A percentile compares a stretch with the other conserved stretches of the same genome.
phyloP scores from a whole-genome alignment of 306 rosid genomes.

The Calophaca sinica region DNA sequence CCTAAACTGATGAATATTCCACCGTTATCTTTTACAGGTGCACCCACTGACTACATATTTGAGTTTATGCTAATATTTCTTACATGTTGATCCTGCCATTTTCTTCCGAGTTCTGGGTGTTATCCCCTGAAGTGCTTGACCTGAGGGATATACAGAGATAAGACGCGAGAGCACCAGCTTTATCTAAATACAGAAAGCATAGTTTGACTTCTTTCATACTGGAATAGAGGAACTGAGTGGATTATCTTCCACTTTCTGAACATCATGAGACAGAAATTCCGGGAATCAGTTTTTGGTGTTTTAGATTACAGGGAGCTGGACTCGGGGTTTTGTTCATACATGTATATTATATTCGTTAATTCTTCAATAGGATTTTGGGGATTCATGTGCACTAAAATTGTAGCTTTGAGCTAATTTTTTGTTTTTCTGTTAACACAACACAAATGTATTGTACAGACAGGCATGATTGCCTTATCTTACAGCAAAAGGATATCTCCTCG shows the following conservation, averaged over 20 bases:
- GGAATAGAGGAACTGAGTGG: slow-evolving; percentile 38
- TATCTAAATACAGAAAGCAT: slow-evolving; percentile 48
- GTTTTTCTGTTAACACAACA: slow-evolving; percentile 13
- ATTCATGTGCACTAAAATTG: slow-evolving; percentile 49
- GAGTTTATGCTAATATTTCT: slow-evolving; percentile 35
- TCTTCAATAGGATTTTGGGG: slow-evolving; percentile 46
- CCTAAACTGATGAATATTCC: slow-evolving; percentile 12
- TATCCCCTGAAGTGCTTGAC: slow-evolving; percentile 38
- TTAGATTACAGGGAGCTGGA: slow-evolving; percentile 42
- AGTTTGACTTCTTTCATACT: slow-evolving; percentile 41
- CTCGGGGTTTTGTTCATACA: slow-evolving; percentile 44
- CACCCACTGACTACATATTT: slow-evolving; percentile 34
- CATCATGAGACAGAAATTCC: slow-evolving; percentile 36
- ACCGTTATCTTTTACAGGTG: slow-evolving; percentile 38
- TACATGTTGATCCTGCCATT: slow-evolving; percentile 16
- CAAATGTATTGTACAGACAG: slow-evolving; percentile 54
- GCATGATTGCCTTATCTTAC: slow-evolving; percentile 47
- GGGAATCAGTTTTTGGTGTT: slow-evolving; percentile 37
- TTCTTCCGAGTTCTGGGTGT: slow-evolving; percentile 37
- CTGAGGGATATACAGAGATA: slow-evolving; percentile 28
- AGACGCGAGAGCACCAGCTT: slow-evolving; percentile 30
- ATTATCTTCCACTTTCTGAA: slow-evolving; percentile 33
- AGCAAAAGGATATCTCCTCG: slow-evolving; percentile 22
- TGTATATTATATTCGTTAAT: slow-evolving; percentile 56
- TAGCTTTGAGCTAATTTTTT: slow-evolving; percentile 43